These are phyloP conservation scores for Hibiscus syriacus DNA, from an alignment of 345 rosid genomes.

Conservation along the genomic window DNA sequence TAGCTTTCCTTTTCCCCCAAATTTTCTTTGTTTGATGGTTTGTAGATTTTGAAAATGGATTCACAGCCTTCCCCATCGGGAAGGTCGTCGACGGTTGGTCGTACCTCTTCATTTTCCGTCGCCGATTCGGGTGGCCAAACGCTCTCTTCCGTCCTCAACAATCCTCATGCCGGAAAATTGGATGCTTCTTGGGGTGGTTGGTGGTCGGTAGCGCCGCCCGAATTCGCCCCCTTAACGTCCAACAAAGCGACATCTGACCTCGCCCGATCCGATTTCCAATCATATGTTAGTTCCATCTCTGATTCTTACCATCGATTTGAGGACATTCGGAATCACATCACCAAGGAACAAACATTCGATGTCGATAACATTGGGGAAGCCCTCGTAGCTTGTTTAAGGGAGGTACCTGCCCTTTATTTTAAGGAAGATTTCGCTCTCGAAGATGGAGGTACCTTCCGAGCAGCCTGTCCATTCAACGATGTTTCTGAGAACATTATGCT, in stretches of 20 bases:
- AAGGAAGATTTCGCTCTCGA: conserved; percentile 83
- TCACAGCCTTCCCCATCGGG: conserved; percentile 53
- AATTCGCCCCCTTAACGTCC: conserved; percentile 61
- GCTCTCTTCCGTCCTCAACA: conserved; percentile 76
- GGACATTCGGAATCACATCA: conserved; percentile 61
- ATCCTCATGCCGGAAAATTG: conserved; percentile 68
- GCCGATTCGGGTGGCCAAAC: too few relatives aligned
- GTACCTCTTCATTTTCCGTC: conserved; percentile 32
- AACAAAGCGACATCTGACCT: conserved; percentile 49
- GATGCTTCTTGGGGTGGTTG: conserved; percentile 74
- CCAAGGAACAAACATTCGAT: conserved; percentile 38
- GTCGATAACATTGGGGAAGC: conserved; percentile 61
- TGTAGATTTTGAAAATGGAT: conserved; percentile 25
- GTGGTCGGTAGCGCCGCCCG: conserved; percentile 78
- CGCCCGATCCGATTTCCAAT: conserved; percentile 67
- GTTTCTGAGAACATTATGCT: conserved; percentile 54
- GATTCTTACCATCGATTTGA: conserved; percentile 71
- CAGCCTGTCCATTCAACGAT: conserved; percentile 60
- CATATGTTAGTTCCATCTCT: conserved; percentile 55
- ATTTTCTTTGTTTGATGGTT: conserved; percentile 21
- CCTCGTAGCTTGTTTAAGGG: too few relatives aligned
- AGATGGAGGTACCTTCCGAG: conserved; percentile 78
- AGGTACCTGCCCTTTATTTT: conserved; percentile 82
- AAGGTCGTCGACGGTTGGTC: conserved; percentile 39
- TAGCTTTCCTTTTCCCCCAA: background rate